Conservation (phyloP, 2,329 filamentous ascomycete species). For the Alternaria postmessia region DNA sequence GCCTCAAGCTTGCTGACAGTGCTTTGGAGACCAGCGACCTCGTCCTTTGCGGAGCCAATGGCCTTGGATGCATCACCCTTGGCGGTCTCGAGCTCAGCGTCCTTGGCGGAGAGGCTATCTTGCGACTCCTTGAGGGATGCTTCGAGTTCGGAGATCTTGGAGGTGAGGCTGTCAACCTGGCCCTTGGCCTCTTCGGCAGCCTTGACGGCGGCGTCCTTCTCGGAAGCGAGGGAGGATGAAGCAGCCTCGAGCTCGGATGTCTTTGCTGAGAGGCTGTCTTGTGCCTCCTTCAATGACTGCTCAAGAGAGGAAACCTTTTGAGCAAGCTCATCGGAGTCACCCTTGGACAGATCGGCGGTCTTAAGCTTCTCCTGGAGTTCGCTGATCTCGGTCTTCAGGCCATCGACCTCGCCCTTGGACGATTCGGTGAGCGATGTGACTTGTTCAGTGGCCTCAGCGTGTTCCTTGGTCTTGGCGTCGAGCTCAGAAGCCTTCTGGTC, state of each 20-base stretch:
- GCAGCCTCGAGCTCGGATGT: conserved; percentile 32
- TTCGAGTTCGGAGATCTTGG: conserved; percentile 41
- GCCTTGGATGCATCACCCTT: conserved; percentile 27
- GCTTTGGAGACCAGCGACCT: conserved; percentile 31
- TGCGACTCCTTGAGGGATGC: conserved; percentile 32
- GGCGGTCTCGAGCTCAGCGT: conserved; percentile 29
- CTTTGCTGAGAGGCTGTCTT: conserved; percentile 34
- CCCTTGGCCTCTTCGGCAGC: conserved; percentile 36
- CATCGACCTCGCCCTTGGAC: conserved; percentile 32
- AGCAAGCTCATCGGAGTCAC: conserved; percentile 35
- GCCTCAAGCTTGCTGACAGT: conserved; percentile 40
- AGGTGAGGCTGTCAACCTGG: conserved; percentile 30
- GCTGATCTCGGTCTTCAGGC: conserved; percentile 33
- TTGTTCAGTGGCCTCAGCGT: conserved; percentile 22
- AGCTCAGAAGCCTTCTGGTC: conserved; percentile 33
- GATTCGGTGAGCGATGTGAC: conserved; percentile 27
- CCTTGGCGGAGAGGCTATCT: conserved; percentile 31
- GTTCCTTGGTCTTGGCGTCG: conserved; percentile 29
- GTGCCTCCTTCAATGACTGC: conserved; percentile 36
- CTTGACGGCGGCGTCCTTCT: conserved; percentile 34
- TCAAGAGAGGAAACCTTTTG: conserved; percentile 41
- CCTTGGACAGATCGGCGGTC: conserved; percentile 33
- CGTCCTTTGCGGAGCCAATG: conserved; percentile 30
- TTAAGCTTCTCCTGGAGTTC: conserved; percentile 37
- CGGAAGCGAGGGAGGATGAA: conserved; percentile 27